Percentiles rank a stretch among this genome's conserved stretches.
Evolutionary conservation across 352 stramenopile species (phyloP).

Genomic region (Globisporangium radiosum): DNA sequence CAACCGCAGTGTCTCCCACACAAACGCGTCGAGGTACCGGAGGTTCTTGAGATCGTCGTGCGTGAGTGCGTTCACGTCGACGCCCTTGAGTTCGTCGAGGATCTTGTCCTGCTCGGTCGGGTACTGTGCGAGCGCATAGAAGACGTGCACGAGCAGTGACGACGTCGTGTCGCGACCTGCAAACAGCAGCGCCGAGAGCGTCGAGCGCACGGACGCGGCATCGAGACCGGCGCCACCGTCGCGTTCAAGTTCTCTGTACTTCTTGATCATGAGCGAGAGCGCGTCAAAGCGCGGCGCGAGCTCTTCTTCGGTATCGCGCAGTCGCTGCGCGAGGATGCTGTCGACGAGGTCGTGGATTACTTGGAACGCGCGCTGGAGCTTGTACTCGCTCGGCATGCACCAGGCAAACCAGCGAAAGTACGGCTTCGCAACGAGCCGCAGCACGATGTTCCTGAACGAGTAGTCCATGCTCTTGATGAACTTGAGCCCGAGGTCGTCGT

Average conservation of each 20-base stretch:
- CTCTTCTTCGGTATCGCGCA: constrained; percentile 23
- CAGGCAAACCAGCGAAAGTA: constrained; percentile 50
- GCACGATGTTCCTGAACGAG: constrained; percentile 35
- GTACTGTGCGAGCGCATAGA: constrained; percentile 62
- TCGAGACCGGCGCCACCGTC: background rate
- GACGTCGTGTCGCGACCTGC: constrained; percentile 1
- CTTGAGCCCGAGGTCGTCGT: constrained; percentile 16
- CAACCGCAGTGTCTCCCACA: constrained; percentile 54
- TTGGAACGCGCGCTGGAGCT: constrained; percentile 15
- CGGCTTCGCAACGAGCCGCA: constrained; percentile 46
- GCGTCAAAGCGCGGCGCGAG: constrained; percentile 31
- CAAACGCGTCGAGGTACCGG: constrained; percentile 63
- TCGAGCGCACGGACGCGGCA: background rate
- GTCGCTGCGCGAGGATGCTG: constrained; percentile 26
- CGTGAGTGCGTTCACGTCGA: constrained; percentile 15
- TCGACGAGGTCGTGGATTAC: constrained; percentile 34
- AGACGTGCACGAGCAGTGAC: constrained; percentile 9
- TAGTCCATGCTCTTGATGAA: constrained; percentile 46
- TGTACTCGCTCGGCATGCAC: constrained; percentile 55
- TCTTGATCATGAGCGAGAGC: constrained; percentile 46
- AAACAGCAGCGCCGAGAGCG: background rate
- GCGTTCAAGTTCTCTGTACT: constrained; percentile 25
- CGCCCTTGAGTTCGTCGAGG: constrained; percentile 26
- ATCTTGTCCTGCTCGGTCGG: constrained; percentile 46
- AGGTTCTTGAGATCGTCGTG: constrained; percentile 56